Conservation (phyloP, 139 green algal genomes). For the Mesotaenium endlicherianum region DNA sequence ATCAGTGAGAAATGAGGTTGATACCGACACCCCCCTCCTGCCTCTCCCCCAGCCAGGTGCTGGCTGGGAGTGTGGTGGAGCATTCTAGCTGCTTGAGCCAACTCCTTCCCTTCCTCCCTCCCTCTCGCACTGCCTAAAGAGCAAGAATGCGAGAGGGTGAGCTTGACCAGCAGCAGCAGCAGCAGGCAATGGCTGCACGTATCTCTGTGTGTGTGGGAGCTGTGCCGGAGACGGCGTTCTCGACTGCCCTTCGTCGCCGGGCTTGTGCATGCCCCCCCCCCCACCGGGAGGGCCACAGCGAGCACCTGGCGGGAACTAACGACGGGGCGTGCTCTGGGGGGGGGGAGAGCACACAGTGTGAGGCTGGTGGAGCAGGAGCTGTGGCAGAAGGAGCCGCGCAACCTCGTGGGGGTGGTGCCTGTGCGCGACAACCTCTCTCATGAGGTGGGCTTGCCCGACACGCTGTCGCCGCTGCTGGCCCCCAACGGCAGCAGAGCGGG, state of each 20-base stretch:
- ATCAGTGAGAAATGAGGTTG: too few relatives aligned
- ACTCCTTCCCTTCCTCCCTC: too few relatives aligned
- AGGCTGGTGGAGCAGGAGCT: constrained; percentile 47
- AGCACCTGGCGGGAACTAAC: neutral
- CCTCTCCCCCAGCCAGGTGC: too few relatives aligned
- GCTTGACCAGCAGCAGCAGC: too few relatives aligned
- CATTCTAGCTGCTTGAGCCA: too few relatives aligned
- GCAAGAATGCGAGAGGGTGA: too few relatives aligned
- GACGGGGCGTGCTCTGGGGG: neutral
- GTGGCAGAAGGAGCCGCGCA: constrained; percentile 37
- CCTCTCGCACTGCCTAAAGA: too few relatives aligned
- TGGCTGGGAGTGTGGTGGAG: too few relatives aligned
- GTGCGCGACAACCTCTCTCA: constrained; percentile 2
- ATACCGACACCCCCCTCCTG: too few relatives aligned
- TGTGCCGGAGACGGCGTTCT: neutral
- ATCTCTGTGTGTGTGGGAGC: neutral
- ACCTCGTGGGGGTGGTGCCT: constrained; percentile 26
- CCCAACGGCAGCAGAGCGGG: neutral
- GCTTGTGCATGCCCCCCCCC: neutral
- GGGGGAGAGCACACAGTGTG: constrained; percentile 27
- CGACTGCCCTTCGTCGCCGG: neutral
- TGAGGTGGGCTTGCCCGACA: neutral
- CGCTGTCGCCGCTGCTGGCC: neutral
- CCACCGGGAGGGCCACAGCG: neutral
- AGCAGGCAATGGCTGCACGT: neutral